Percentiles rank a stretch among this genome's conserved stretches.
These are phyloP conservation scores for Drechslerella stenobrocha DNA, from an alignment of 2,329 filamentous ascomycete species.

Conservation along the genomic window DNA sequence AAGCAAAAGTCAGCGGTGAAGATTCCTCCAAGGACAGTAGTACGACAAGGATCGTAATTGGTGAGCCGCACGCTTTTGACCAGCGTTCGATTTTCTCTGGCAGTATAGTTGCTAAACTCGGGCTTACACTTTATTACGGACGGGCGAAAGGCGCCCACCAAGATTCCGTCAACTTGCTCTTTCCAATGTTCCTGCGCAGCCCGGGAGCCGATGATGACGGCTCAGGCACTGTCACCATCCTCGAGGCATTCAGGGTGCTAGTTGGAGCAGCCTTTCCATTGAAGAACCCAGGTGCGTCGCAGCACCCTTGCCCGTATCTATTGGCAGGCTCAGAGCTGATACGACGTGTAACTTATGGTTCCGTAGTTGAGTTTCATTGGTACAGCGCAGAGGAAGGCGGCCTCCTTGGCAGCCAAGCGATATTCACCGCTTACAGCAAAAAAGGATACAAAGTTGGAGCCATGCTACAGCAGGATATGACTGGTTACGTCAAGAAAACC, in stretches of 20 bases:
- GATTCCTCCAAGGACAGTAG: slow-evolving; percentile 18
- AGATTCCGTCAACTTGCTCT: slow-evolving; percentile 90
- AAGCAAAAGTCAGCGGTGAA: not conserved
- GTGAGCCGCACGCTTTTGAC: too few relatives aligned
- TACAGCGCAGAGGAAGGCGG: slow-evolving; percentile 90
- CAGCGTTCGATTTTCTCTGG: not conserved
- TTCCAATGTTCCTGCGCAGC: slow-evolving; percentile 79
- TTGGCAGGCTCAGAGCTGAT: not conserved
- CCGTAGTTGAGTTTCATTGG: slow-evolving; percentile 96
- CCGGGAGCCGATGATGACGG: slow-evolving; percentile 96
- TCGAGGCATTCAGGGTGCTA: slow-evolving; percentile 83
- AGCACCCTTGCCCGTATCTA: too few relatives aligned
- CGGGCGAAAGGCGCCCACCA: slow-evolving; percentile 79
- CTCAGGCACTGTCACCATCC: slow-evolving; percentile 87
- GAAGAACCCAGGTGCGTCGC: slow-evolving; percentile 34
- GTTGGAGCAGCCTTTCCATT: slow-evolving; percentile 59
- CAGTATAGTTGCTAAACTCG: not conserved
- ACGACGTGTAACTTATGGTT: slow-evolving; percentile 57
- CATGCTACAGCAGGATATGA: slow-evolving; percentile 99
- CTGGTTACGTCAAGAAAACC: slow-evolving; percentile 80
- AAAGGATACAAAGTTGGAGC: slow-evolving; percentile 77
- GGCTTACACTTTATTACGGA: not conserved
- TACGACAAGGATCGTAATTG: slow-evolving; percentile 28
- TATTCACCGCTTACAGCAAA: slow-evolving; percentile 80
- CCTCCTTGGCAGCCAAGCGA: slow-evolving; percentile 81